Conservation (phyloP, 441 rosid genomes). For the Gossypium schwendimanii region DNA sequence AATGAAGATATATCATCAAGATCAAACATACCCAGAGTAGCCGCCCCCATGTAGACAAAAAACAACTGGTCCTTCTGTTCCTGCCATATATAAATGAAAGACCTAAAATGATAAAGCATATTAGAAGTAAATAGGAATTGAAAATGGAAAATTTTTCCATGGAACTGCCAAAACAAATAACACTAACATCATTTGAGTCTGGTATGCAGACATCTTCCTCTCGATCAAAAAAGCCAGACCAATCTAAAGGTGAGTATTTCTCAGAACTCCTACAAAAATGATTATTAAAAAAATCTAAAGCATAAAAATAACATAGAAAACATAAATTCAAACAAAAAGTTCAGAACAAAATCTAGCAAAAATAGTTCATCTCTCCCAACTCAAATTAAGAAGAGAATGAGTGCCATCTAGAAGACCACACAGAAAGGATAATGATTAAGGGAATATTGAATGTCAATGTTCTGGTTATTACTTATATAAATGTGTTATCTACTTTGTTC, state of each 20-base stretch:
- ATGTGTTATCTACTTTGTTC: not conserved
- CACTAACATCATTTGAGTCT: slow-evolving; percentile 58
- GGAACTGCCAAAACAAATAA: not conserved
- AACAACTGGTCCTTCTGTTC: slow-evolving; percentile 81
- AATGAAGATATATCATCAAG: not conserved
- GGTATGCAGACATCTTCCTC: slow-evolving; percentile 70
- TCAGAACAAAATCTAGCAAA: not conserved
- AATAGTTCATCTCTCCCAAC: not conserved
- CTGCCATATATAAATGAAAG: slow-evolving; percentile 87
- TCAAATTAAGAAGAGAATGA: not conserved
- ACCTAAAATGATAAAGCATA: slow-evolving; percentile 46
- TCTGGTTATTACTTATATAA: not conserved
- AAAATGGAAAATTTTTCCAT: not conserved
- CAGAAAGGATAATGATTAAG: not conserved
- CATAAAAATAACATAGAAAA: not conserved
- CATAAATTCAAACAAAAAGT: not conserved
- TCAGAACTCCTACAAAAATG: slow-evolving; percentile 37
- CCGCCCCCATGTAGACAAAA: slow-evolving; percentile 98
- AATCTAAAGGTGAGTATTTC: slow-evolving; percentile 62
- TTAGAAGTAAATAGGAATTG: slow-evolving; percentile 22
- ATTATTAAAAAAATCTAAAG: not conserved
- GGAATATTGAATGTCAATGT: not conserved
- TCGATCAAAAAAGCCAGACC: slow-evolving; percentile 59
- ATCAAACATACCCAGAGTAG: slow-evolving; percentile 61
- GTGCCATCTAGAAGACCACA: not conserved